Conservation (phyloP, 257 asterid genomes). For the Rubia yunnanensis region DNA sequence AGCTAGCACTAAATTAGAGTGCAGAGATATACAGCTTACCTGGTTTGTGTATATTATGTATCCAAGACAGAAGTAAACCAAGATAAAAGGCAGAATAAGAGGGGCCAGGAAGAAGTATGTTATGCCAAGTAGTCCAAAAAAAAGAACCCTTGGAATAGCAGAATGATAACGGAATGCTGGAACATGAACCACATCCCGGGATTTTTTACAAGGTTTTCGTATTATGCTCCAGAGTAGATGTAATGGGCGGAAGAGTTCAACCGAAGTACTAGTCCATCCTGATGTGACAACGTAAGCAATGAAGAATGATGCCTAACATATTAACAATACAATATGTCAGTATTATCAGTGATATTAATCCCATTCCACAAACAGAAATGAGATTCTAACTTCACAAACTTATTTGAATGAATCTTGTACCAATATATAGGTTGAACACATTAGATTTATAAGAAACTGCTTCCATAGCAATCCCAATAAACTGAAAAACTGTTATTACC, state of each 20-base stretch:
- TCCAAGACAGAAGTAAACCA: slow-evolving; percentile 71
- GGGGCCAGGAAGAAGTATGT: slow-evolving; percentile 74
- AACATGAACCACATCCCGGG: slow-evolving; percentile 34
- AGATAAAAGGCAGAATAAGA: slow-evolving; percentile 64
- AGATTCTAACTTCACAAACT: not conserved
- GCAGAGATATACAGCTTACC: slow-evolving; percentile 26
- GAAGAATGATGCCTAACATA: slow-evolving; percentile 72
- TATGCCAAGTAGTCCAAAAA: slow-evolving; percentile 35
- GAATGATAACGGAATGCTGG: slow-evolving; percentile 74
- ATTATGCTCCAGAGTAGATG: slow-evolving; percentile 50
- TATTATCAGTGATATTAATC: not conserved
- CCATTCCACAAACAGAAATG: not conserved
- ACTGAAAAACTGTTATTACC: slow-evolving; percentile 32
- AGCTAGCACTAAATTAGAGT: not conserved
- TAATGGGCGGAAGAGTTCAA: slow-evolving; percentile 68
- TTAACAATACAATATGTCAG: not conserved
- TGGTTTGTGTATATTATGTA: slow-evolving; percentile 76
- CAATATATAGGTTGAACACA: not conserved
- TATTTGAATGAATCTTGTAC: not conserved
- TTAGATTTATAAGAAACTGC: not conserved
- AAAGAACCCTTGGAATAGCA: slow-evolving; percentile 72
- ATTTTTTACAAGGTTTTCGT: slow-evolving; percentile 31
- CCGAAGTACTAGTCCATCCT: slow-evolving; percentile 86
- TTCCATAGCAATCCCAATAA: not conserved
- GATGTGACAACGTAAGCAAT: slow-evolving; percentile 81